phyloP scores from a whole-genome alignment of 1,284 basidiomycete genomes.

The Fistulina hepatica region DNA sequence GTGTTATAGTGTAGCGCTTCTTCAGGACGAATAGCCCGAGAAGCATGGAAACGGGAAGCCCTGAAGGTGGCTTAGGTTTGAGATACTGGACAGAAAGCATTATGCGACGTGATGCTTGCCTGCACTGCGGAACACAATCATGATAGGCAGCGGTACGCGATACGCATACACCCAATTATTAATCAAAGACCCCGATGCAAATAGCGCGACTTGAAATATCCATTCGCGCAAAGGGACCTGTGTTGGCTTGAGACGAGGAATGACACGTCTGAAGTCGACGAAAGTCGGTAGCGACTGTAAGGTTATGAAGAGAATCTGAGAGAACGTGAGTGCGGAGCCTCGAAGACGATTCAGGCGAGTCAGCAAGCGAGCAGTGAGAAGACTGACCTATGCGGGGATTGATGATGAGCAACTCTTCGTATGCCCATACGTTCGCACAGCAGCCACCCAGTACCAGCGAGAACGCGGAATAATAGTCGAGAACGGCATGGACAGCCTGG shows the following conservation, averaged over 20 bases:
- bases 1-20: slow-evolving; percentile 48
- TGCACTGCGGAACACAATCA: slow-evolving; percentile 84
- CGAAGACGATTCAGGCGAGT: not conserved
- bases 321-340: slow-evolving; percentile 81
- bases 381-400: slow-evolving; percentile 58
- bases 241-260: slow-evolving; percentile 50
- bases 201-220: slow-evolving; percentile 67
- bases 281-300: slow-evolving; percentile 50
- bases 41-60: slow-evolving; percentile 59
- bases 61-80: slow-evolving; percentile 22
- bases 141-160: slow-evolving; percentile 69
- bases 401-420: slow-evolving; percentile 58
- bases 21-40: slow-evolving; percentile 47
- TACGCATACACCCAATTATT: slow-evolving; percentile 84
- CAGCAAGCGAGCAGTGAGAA: not conserved
- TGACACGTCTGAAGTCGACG: slow-evolving; percentile 26
- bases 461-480: slow-evolving; percentile 38
- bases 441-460: slow-evolving; percentile 71
- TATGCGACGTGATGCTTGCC: slow-evolving; percentile 34
- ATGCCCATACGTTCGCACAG: slow-evolving; percentile 70
- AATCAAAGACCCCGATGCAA: slow-evolving; percentile 59
- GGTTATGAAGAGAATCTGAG: slow-evolving; percentile 74
- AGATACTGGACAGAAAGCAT: not conserved
- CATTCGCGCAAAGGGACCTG: slow-evolving; percentile 66
- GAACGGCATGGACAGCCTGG: slow-evolving; percentile 28